Base-by-base conservation (phyloP, 176 grass and related monocot species). In the Hordeum vulgare region DNA sequence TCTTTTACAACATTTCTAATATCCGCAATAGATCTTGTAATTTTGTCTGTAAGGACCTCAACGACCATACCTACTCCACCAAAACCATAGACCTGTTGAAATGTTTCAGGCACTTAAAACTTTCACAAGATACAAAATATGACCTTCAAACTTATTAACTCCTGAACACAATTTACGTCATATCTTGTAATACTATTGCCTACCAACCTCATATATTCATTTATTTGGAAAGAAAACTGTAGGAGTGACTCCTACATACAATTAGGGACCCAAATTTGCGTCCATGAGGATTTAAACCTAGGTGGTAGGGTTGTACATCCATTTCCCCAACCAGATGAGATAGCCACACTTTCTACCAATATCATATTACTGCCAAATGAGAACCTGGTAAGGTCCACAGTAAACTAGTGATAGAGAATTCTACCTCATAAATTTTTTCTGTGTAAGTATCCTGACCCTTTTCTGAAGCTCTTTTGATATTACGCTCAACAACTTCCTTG, bases 11-110 rank as follows among this genome's bases (percentile, higher is more conserved):
- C 87, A 39, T 90, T 89, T 93, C 93, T 92, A 56, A 98, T 85
- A 41, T 84, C 79, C 51, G 89, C 89, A 61, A 93, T 84, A 37
- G 96, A 98, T 98, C 93, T 93, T 81, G 96, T 98, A 80, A 98
- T 91, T 95, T 98, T 98, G 85, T 98, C 96, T n/a, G 96, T 98
- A 40, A 98, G 86, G 31, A 95, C 96, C 80, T 98, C 96, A 60
- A 98, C 93, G 41, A 98, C 86, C 87, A 95, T 95, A 73, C 96
- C 91, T 66, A 98, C 96, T 83, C 96, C 93, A 82, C 91, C 96
- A 90, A 98, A 98, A 70, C 96, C 96, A 88, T 98, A 93, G 4
- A 98, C 92, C 92, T 98, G 88, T 78, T 26, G 67, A 85, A 89
- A 81, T 54, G 35, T 20, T 71, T 71, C 53, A 70, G 41, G 58